A percentile compares a stretch with the other conserved stretches of the same genome.
phyloP scores from a whole-genome alignment of 148 eudicot species.

The Vaccinium myrtillus region DNA sequence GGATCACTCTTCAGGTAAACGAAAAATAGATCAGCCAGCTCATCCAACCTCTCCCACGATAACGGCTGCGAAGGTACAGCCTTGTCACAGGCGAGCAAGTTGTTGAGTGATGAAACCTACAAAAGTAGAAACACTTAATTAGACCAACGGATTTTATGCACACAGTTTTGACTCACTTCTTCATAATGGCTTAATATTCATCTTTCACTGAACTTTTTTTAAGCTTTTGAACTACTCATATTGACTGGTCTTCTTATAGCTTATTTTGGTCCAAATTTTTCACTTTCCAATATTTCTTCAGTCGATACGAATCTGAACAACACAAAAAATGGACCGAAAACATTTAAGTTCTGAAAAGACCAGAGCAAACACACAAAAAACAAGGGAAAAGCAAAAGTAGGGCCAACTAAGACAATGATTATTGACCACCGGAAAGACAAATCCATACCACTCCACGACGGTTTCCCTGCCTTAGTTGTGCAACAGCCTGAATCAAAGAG shows the following conservation, averaged over 20 bases:
- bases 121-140: not conserved
- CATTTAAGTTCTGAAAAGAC: too few relatives aligned
- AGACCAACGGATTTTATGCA: not conserved
- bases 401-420: not conserved
- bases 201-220: not conserved
- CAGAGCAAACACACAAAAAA: too few relatives aligned
- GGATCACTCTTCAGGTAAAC: constrained; percentile 58
- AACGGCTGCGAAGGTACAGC: constrained; percentile 78
- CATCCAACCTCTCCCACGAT: constrained; percentile 80
- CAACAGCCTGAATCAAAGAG: constrained; percentile 78
- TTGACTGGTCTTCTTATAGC: not conserved
- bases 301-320: not conserved
- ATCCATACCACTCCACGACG: constrained; percentile 68
- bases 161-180: not conserved
- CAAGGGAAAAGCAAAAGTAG: too few relatives aligned
- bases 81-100: constrained; percentile 89
- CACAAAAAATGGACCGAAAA: not conserved
- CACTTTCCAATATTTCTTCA: not conserved
- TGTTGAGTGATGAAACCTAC: constrained; percentile 75
- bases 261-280: not conserved
- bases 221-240: not conserved
- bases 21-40: constrained; percentile 65
- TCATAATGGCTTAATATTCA: not conserved
- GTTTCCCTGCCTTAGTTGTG: constrained; percentile 81
- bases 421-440: constrained; percentile 3